Base-by-base conservation (phyloP, 176 grass and related monocot species). In the Miscanthus lutarioriparius region DNA sequence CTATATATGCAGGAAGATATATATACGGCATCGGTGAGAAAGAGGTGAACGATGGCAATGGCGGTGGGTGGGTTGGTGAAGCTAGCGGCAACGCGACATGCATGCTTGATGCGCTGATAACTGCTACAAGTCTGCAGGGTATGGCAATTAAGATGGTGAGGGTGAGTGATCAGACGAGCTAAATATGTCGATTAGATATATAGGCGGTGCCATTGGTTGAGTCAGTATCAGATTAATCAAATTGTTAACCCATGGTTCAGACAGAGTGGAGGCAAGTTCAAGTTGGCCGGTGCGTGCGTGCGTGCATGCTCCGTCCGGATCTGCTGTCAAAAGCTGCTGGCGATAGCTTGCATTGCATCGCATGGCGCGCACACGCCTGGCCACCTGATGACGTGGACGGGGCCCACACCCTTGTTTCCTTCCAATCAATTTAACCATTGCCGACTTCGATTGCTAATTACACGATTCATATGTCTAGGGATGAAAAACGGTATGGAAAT, bases 301-400 rank as follows among this genome's bases (percentile, higher is more conserved):
- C 3, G 32, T 33, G 32, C 32, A 33, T 20, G 66, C 63, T 47
- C 53, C 53, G 20, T n/a, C 22, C 56, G 56, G 56, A 22, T 67
- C 78, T 7, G 28, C 43, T 51, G 78, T 11, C 39, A 47, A 74
- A 67, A 76, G 59, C 43, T 84, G 72, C 72, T 7, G 53, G 53
- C 2, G 54, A 58, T 23, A 25, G 1, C 8, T 12, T 14, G 62
- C 13, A 33, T 9, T 41, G 76, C 44, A 47, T 59, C 10, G 35
- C 53, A 40, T 20, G n/a, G 51, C 67, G 27, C 49, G 41, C 41
- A 20, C 41, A 20, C n/a, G 32, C 15, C 19, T 51, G 63, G 44
- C 43, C 72, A 83, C 63, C 63, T 77, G 82, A 84, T 67, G 82
- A 77, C 32, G 35, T 58, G 43, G n/a, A 44, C 0, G 8, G 69